Evolutionary conservation across 2,329 filamentous ascomycete species (phyloP).

Genomic region (Penicillium sclerotigenum): DNA sequence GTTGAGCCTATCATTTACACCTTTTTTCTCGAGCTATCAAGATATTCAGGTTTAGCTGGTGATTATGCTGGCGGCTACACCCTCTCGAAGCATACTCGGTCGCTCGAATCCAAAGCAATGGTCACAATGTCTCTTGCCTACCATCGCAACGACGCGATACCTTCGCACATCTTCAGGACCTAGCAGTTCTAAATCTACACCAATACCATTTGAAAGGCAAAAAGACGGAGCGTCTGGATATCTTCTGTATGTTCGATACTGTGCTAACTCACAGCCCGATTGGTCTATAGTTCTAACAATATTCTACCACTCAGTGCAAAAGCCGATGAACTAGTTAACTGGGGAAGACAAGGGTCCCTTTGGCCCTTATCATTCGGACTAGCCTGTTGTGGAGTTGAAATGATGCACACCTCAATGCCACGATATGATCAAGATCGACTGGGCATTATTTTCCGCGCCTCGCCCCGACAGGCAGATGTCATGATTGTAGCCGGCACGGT

Average conservation of each 20-base stretch:
- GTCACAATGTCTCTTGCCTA: neutral
- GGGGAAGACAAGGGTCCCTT: constrained; percentile 77
- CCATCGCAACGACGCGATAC: neutral
- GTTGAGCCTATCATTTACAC: neutral
- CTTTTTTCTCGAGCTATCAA: neutral
- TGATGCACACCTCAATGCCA: constrained; percentile 88
- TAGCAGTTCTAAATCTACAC: neutral
- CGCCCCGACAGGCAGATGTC: constrained; percentile 81
- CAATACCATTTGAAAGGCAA: neutral
- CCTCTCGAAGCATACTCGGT: neutral
- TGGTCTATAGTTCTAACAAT: neutral
- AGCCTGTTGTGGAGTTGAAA: constrained; percentile 84
- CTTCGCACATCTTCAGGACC: neutral
- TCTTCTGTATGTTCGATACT: constrained; percentile 4
- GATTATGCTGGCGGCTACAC: neutral
- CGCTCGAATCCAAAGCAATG: neutral
- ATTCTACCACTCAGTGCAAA: constrained; percentile 58
- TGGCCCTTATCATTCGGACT: constrained; percentile 90
- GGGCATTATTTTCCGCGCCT: constrained; percentile 87
- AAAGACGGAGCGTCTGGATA: constrained; percentile 9
- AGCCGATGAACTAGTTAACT: constrained; percentile 76
- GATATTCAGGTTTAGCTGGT: neutral
- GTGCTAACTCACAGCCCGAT: neutral
- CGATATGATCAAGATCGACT: constrained; percentile 86
- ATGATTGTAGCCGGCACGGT: constrained; percentile 93